phyloP scores from a whole-genome alignment of 1,284 basidiomycete genomes.

The Takashimella koratensis region DNA sequence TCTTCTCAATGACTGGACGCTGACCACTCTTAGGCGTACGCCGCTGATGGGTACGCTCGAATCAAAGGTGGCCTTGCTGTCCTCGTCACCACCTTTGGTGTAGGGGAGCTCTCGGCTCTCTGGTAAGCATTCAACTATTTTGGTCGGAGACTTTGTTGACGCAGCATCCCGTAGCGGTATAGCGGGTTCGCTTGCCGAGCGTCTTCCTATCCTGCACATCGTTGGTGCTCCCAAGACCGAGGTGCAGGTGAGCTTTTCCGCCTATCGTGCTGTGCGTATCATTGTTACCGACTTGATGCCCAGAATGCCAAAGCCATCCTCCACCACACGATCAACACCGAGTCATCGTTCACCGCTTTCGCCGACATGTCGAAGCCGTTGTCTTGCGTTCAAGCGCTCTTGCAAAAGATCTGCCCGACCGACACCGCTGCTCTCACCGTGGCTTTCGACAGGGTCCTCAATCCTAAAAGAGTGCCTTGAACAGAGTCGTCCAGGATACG shows the following conservation, averaged over 20 bases:
- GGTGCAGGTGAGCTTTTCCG: slow-evolving; percentile 18
- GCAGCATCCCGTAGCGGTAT: slow-evolving; percentile 51
- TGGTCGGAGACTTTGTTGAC: background rate
- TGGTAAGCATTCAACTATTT: slow-evolving; percentile 22
- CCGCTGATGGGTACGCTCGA: slow-evolving; percentile 90
- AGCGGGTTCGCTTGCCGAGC: slow-evolving; percentile 63
- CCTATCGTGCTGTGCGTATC: background rate
- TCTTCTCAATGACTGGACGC: too few species aligned
- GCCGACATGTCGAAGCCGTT: slow-evolving; percentile 73
- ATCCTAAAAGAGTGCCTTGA: slow-evolving; percentile 65
- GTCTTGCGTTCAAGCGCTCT: slow-evolving; percentile 63
- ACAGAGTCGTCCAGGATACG: slow-evolving; percentile 79
- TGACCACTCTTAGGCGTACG: slow-evolving; percentile 61
- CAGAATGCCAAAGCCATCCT: slow-evolving; percentile 57
- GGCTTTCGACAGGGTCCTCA: slow-evolving; percentile 78
- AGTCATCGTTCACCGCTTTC: slow-evolving; percentile 68
- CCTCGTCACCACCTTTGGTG: slow-evolving; percentile 73
- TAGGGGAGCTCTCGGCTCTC: slow-evolving; percentile 80
- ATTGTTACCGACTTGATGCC: background rate
- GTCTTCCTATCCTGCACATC: slow-evolving; percentile 86
- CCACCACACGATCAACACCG: slow-evolving; percentile 81
- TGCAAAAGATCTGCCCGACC: slow-evolving; percentile 54
- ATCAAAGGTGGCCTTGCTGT: slow-evolving; percentile 74
- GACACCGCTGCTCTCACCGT: slow-evolving; percentile 50
- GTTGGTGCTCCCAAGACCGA: slow-evolving; percentile 70